Evolutionary conservation across 2,329 filamentous ascomycete species (phyloP), one percentile per base, ranked within the genome.

Genomic region (Alternaria sp.): DNA sequence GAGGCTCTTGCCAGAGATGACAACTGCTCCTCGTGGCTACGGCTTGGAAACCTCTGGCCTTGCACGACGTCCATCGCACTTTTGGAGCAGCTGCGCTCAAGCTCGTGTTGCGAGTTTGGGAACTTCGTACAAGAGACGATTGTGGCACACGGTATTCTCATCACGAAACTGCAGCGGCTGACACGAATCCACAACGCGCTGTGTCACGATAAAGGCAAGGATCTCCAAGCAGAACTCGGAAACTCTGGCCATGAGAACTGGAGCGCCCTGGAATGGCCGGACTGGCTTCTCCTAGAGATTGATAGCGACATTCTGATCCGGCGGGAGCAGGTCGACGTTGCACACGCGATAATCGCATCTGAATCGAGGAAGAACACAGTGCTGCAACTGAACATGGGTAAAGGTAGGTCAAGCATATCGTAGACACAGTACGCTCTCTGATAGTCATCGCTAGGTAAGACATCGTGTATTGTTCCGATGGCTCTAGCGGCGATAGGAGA

Each of bases 231-330:
- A 56, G 74, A 85, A 60, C 62, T 83, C 0, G 54, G 62, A 1
- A 89, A 88, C 58, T 16, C 59, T 0, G 88, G 87, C 0, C 87
- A 89, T 63, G 63, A 69, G 2, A 85, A 84, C 8, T 92, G 89
- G 87, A 66, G 82, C 7, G 83, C 85, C 0, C 11, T 70, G 0
- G 62, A 84, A 0, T 76, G 80, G 36, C 87, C 89, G 0, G 89
- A 92, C n/a, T 87, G 81, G 63, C 77, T 92, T 0, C 76, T 93
- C 0, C 59, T 92, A 0, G 89, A 92, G 71, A 78, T 89, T 1
- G 89, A 92, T 50, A 86, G 82, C 36, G 82, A 84, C 1, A 80
- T 92, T 3, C 68, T 87, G 12, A 87, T 92, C 10, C 84, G 90
- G 0, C 70, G 80, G 0, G 83, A 86, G 0, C 89, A 92, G 67